Base-by-base conservation (phyloP, 306 rosid genomes). In the Lathyrus oleraceus region DNA sequence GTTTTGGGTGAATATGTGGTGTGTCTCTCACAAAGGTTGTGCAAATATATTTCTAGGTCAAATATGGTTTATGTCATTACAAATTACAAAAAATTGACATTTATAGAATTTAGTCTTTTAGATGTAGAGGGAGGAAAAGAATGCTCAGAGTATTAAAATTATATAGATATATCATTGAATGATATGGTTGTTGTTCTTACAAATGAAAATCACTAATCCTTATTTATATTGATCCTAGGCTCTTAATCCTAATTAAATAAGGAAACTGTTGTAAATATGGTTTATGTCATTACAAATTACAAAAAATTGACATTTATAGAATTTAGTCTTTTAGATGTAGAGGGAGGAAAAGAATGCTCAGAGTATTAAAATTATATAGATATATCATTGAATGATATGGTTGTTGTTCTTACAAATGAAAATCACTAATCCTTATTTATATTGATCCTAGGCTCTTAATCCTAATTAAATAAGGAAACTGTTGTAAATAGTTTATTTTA, bases 31-130 rank as follows among this genome's bases (percentile, higher is more conserved):
- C n/a, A n/a, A n/a, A n/a, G n/a, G n/a, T n/a, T n/a, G n/a, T n/a
- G n/a, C n/a, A n/a, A n/a, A n/a, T n/a, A 16, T 51, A 61, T 67
- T 71, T 20, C 10, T 68, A 19, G 70, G 66, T 30, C 44, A 52
- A 32, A n/a, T 51, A 19, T 68, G 16, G 44, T 59, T 68, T 62
- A 60, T 71, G 21, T 48, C 48, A 27, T 71, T 47, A 57, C 48
- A 67, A 67, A 23, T 54, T 23, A 54, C 61, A 23, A 54, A 21
- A 15, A 47, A 61, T 44, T 58, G 19, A 44, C 47, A 17, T 62
- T 40, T 62, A 10, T 13, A 19, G 19, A 10, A 16, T 40, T 62
- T 62, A 39, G 49, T 62, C 49, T 43, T 39, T 19, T 62, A 62
- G 51, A 62, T 20, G 23, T 6, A 19, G 28, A 11, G 32, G 23